Evolutionary conservation across 164 flowering plant genomes (phyloP).

Genomic region (Warburgia ugandensis): DNA sequence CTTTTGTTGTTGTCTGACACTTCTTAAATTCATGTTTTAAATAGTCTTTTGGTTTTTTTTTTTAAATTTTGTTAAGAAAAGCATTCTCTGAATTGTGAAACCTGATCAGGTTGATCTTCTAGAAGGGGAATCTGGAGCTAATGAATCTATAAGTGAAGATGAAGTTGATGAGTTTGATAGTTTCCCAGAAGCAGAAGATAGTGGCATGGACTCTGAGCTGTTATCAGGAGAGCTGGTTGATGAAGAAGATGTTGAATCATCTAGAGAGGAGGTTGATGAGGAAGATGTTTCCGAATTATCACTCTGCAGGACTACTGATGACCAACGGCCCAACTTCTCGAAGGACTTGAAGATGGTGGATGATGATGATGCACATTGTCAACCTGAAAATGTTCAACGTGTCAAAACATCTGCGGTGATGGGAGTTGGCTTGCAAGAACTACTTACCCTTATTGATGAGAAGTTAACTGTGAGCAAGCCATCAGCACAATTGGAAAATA

Average conservation of each 20-base stretch:
- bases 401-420: constrained; percentile 66
- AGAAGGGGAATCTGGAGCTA: constrained; percentile 22
- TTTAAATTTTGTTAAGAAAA: background rate
- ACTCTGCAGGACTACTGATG: constrained; percentile 5
- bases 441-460: constrained; percentile 63
- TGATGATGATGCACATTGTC: constrained; percentile 18
- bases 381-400: constrained; percentile 27
- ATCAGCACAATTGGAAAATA: constrained; percentile 21
- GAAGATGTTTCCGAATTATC: constrained; percentile 12
- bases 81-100: background rate
- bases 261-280: constrained; percentile 16
- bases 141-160: constrained; percentile 22
- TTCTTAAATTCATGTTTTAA: background rate
- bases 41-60: background rate
- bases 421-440: constrained; percentile 83
- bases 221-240: constrained; percentile 14
- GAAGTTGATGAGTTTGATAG: constrained; percentile 16
- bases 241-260: constrained; percentile 13
- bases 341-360: constrained; percentile 3
- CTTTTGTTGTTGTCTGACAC: background rate
- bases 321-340: constrained; percentile 10
- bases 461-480: constrained; percentile 32
- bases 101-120: constrained; percentile 54
- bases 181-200: constrained; percentile 21
- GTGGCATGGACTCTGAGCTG: constrained; percentile 9